These are phyloP conservation scores for Fusarium nygamai DNA, from an alignment of 2,329 filamentous ascomycete species.

Conservation along the genomic window DNA sequence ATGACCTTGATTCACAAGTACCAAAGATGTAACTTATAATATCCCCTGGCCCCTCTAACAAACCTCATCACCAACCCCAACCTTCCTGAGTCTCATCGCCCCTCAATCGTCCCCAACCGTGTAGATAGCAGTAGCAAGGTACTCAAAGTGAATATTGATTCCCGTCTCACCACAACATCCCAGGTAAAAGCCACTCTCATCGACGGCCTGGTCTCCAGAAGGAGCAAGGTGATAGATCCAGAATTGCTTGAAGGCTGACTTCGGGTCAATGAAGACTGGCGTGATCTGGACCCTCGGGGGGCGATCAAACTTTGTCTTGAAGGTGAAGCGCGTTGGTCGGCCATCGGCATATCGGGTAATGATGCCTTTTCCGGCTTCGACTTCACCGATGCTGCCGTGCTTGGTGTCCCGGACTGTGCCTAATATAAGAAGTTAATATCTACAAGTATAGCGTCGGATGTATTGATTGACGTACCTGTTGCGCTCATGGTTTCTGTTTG, in stretches of 20 bases:
- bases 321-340: not conserved
- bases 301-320: not conserved
- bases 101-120: not conserved
- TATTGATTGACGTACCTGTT: fast-evolving
- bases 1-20: too few relatives aligned
- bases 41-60: fast-evolving
- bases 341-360: not conserved
- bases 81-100: fast-evolving
- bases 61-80: not conserved
- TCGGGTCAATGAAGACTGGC: not conserved
- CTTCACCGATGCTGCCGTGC: not conserved
- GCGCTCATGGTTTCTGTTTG: not conserved
- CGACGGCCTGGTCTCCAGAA: not conserved
- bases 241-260: not conserved
- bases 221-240: not conserved
- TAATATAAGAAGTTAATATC: fast-evolving
- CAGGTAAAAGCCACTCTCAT: not conserved
- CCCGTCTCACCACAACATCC: not conserved
- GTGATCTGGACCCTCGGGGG: not conserved
- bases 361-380: not conserved
- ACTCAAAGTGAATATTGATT: not conserved
- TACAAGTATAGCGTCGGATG: fast-evolving
- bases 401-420: not conserved
- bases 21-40: not conserved
- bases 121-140: not conserved